Percentiles rank a stretch among this genome's conserved stretches.
Evolutionary conservation across 2,329 filamentous ascomycete species (phyloP).

Genomic region (Diaporthe australafricana): DNA sequence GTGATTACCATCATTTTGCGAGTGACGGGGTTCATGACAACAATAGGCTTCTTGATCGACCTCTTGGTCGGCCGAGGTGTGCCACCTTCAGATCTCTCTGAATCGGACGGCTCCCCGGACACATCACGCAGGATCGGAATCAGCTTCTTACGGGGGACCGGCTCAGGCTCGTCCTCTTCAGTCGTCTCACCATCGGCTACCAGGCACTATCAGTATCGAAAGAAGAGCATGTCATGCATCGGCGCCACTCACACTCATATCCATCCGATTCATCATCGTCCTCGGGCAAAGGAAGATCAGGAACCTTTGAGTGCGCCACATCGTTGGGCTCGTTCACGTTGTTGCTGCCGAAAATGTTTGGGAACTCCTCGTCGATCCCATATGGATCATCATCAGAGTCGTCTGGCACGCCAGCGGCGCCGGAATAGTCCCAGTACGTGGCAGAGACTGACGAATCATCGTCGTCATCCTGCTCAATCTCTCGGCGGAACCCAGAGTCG

Average conservation of each 20-base stretch:
- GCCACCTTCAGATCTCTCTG: slow-evolving; percentile 51
- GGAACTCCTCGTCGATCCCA: slow-evolving; percentile 29
- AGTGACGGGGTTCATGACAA: slow-evolving; percentile 67
- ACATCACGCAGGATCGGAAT: slow-evolving; percentile 21
- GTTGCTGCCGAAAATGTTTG: slow-evolving; percentile 23
- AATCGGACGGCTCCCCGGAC: slow-evolving; percentile 53
- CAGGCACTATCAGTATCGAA: slow-evolving; percentile 51
- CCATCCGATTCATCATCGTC: slow-evolving; percentile 54
- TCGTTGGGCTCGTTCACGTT: background rate
- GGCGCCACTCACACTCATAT: slow-evolving; percentile 67
- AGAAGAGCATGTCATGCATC: slow-evolving; percentile 31
- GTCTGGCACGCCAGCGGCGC: slow-evolving; percentile 54
- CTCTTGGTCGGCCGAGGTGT: slow-evolving; percentile 41
- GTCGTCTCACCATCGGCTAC: slow-evolving; percentile 72
- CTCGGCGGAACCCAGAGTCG: slow-evolving; percentile 77
- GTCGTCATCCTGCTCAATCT: slow-evolving; percentile 76
- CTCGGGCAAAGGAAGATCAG: slow-evolving; percentile 8
- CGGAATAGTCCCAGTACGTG: slow-evolving; percentile 73
- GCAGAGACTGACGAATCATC: slow-evolving; percentile 65
- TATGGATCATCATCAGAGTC: slow-evolving; percentile 43
- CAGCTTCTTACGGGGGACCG: slow-evolving; percentile 60
- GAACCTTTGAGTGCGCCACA: slow-evolving; percentile 2
- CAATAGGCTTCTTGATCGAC: slow-evolving; percentile 67
- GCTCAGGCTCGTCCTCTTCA: slow-evolving; percentile 68
- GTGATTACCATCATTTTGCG: slow-evolving; percentile 75